Evolutionary conservation across 1,284 basidiomycete species (phyloP), one percentile per base, ranked within the genome.

Genomic region (Melampsora larici-populina): DNA sequence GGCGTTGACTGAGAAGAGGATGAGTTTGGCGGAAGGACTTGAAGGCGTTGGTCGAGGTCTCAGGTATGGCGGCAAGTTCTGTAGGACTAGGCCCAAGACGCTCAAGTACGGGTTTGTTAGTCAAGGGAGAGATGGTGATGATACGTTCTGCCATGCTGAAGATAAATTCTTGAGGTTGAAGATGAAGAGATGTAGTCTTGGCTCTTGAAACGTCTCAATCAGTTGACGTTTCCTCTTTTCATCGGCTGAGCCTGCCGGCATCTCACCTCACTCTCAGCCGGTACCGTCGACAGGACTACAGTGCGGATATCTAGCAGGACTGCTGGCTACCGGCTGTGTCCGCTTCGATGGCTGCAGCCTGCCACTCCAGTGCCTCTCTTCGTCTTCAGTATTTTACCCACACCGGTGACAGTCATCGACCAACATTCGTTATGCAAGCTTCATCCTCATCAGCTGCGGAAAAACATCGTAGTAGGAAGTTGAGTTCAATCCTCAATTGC

Each of bases 1-100:
- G 93, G 96, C 49, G 84, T 81, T 82, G 88, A 90, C 84, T 94
- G 91, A 0, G 91, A 91, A 4, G 85, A 85, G 55, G 15, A 29
- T 87, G 87, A 3, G 91, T 88, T 33, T 86, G 84, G 15, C 85
- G 81, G 79, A 96, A 76, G 29, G 13, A n/a, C n/a, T 62, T 76
- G 62, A 78, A 78, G 62, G 68, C 55, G 21, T 43, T 5, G 0
- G 55, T 58, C 24, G 68, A 65, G 13, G 58, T 70, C 1, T 36
- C 29, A 17, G 68, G 88, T 70, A 86, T 85, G 17, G 76, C 81
- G 81, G 92, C 88, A 66, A 96, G 87, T 81, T 92, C 81, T 8
- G 80, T 75, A 36, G 80, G 80, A 11, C 83, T 81, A 8, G 86
- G 83, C 21, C 86, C 83, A 1, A 84, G 83, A 48, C 85, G 83